phyloP scores from a whole-genome alignment of 1,284 basidiomycete species.

The Vanrija pseudolonga region DNA sequence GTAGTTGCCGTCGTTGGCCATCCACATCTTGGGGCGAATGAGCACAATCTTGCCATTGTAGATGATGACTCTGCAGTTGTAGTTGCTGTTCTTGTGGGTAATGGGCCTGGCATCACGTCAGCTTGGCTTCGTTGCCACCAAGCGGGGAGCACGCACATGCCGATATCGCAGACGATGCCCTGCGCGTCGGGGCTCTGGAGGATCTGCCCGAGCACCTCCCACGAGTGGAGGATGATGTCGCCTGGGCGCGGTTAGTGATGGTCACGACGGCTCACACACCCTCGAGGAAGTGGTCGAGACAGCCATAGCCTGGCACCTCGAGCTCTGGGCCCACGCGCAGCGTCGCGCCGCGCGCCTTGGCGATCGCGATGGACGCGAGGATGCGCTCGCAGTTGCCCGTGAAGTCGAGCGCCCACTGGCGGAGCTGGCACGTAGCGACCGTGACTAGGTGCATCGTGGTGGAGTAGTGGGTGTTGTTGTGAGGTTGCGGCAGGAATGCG shows the following conservation, averaged over 20 bases:
- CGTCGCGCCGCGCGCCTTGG: slow-evolving; percentile 83
- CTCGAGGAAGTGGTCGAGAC: slow-evolving; percentile 74
- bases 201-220: slow-evolving; percentile 88
- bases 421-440: slow-evolving; percentile 76
- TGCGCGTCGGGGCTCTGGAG: slow-evolving; percentile 69
- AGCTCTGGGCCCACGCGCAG: slow-evolving; percentile 96
- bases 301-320: slow-evolving; percentile 96
- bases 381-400: slow-evolving; percentile 91
- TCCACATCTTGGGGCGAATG: slow-evolving; percentile 98
- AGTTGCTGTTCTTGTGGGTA: slow-evolving; percentile 92
- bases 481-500: too few relatives aligned
- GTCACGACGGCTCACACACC: slow-evolving; percentile 34
- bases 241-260: slow-evolving; percentile 57
- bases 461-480: too few relatives aligned
- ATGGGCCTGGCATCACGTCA: slow-evolving; percentile 65
- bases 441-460: slow-evolving; percentile 58
- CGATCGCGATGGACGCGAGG: slow-evolving; percentile 77
- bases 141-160: slow-evolving; percentile 64
- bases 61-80: slow-evolving; percentile 91
- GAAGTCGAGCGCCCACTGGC: slow-evolving; percentile 96
- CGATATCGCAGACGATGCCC: slow-evolving; percentile 86
- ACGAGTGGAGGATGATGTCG: slow-evolving; percentile 90
- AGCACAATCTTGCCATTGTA: slow-evolving; percentile 80
- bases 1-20: slow-evolving; percentile 98
- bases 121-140: not conserved